phyloP scores from a whole-genome alignment of 2,329 filamentous ascomycete genomes.

The Aspergillus felis region DNA sequence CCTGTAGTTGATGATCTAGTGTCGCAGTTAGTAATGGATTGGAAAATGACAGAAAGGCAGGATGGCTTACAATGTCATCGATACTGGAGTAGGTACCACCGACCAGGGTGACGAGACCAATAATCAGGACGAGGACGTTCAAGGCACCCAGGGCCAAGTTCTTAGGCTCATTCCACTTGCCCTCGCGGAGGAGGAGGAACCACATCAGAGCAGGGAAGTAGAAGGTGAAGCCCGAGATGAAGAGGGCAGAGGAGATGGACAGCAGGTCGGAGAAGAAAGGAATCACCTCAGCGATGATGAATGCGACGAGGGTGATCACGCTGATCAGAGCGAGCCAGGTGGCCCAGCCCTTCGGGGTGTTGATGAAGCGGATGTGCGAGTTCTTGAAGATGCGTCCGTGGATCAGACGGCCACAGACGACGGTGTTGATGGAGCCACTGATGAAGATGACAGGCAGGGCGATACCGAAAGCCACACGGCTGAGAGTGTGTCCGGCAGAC shows the following conservation, averaged over 20 bases:
- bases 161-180: slow-evolving; percentile 30
- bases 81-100: slow-evolving; percentile 71
- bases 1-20: slow-evolving; percentile 60
- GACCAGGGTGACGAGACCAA: slow-evolving; percentile 70
- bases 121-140: slow-evolving; percentile 65
- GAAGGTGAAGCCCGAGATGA: slow-evolving; percentile 87
- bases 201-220: slow-evolving; percentile 52
- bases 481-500: slow-evolving; percentile 24
- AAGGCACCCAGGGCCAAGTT: slow-evolving; percentile 53
- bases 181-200: slow-evolving; percentile 28
- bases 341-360: slow-evolving; percentile 33
- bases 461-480: slow-evolving; percentile 31
- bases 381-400: slow-evolving; percentile 33
- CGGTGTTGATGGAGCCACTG: slow-evolving; percentile 35
- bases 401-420: slow-evolving; percentile 31
- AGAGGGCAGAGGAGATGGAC: slow-evolving; percentile 56
- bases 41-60: slow-evolving; percentile 1
- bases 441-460: slow-evolving; percentile 36
- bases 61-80: slow-evolving; percentile 28
- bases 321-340: slow-evolving; percentile 28
- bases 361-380: slow-evolving; percentile 33
- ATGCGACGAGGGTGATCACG: slow-evolving; percentile 70
- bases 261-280: slow-evolving; percentile 73
- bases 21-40: neutral
- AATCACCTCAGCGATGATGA: slow-evolving; percentile 79